phyloP scores from a whole-genome alignment of 257 asterid species.

The Leonotis leonurus region DNA sequence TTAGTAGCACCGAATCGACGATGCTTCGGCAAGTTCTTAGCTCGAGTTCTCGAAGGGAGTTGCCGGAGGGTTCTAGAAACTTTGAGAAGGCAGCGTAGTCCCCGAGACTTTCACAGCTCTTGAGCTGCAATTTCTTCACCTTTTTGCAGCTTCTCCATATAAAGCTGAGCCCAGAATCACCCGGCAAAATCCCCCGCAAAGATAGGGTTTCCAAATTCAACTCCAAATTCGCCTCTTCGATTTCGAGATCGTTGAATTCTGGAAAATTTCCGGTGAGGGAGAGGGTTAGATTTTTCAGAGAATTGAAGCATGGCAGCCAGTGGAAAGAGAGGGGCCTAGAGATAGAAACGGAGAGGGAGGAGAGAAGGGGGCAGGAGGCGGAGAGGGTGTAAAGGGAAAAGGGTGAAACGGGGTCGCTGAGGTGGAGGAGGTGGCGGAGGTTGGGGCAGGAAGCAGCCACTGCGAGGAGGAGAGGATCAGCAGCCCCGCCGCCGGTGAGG shows the following conservation, averaged over 20 bases:
- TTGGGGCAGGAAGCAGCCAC: conserved; percentile 50
- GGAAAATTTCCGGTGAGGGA: conserved; percentile 19
- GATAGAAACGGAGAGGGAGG: conserved; percentile 42
- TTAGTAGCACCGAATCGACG: conserved; percentile 44
- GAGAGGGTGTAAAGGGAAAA: conserved; percentile 39
- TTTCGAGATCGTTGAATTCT: not conserved
- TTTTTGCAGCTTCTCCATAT: conserved; percentile 63
- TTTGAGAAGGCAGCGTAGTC: conserved; percentile 40
- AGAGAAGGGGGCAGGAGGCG: conserved; percentile 39
- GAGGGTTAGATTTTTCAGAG: conserved; percentile 46
- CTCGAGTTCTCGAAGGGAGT: conserved; percentile 53
- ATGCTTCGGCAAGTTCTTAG: conserved; percentile 53
- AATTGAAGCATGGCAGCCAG: conserved; percentile 41
- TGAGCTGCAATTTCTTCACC: conserved; percentile 46
- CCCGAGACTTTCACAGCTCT: conserved; percentile 63
- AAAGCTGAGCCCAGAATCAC: conserved; percentile 44
- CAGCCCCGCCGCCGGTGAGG: conserved; percentile 25
- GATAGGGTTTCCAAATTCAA: conserved; percentile 48
- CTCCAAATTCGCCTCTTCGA: conserved; percentile 6
- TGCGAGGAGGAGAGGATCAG: conserved; percentile 26
- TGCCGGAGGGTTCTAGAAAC: conserved; percentile 22
- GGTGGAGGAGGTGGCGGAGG: conserved; percentile 42
- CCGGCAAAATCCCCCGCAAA: conserved; percentile 37
- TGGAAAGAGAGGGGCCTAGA: conserved; percentile 44
- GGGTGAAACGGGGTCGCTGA: conserved; percentile 33